Evolutionary conservation across 257 asterid genomes (phyloP).

Genomic region (Nyctanthes arbortristis): DNA sequence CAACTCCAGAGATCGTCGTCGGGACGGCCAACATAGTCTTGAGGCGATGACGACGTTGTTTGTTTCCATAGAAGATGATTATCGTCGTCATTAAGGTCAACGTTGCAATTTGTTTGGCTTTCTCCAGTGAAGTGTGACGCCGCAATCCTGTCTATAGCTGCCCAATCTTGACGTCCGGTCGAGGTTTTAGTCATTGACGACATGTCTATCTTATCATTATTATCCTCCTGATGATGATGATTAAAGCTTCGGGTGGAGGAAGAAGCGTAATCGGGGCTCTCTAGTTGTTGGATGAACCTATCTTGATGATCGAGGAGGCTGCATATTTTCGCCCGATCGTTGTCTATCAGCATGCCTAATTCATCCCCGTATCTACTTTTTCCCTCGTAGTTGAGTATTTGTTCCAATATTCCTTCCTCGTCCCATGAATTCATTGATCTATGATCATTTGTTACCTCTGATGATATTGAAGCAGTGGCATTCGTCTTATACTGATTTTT

Average conservation of each 20-base stretch:
- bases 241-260: constrained; percentile 7
- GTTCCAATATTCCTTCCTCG: constrained; percentile 42
- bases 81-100: neutral
- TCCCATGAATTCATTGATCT: constrained; percentile 21
- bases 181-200: no score
- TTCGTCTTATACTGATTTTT: constrained; percentile 32
- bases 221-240: no score
- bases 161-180: constrained; percentile 40
- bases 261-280: constrained; percentile 17
- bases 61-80: constrained; percentile 20
- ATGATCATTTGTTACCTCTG: constrained; percentile 6
- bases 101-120: constrained; percentile 14
- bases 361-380: constrained; percentile 19
- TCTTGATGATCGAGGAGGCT: no score
- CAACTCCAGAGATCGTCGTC: constrained; percentile 44
- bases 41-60: constrained; percentile 20
- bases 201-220: no score
- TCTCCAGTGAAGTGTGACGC: constrained; percentile 47
- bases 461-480: constrained; percentile 11
- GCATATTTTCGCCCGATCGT: no score
- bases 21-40: constrained; percentile 2
- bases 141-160: constrained; percentile 44
- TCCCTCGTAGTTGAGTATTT: constrained; percentile 41
- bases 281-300: constrained; percentile 39
- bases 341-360: neutral